Conservation (phyloP, 495 filamentous ascomycete genomes). For the Sabuloglossum arenarium region DNA sequence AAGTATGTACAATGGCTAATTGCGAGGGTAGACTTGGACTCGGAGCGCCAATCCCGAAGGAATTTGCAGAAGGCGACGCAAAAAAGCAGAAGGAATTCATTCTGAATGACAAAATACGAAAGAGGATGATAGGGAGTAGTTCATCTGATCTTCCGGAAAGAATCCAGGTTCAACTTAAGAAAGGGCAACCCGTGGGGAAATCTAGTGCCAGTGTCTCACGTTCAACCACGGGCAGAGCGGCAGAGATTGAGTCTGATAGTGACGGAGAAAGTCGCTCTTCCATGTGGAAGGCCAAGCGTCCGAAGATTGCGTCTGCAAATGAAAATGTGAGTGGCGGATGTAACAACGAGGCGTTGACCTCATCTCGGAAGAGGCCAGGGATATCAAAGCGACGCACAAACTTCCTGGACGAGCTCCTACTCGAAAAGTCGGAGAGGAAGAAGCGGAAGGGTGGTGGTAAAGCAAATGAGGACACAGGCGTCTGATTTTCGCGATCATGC, state of each 20-base stretch:
- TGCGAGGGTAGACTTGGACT: constrained; percentile 19
- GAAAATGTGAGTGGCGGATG: not conserved
- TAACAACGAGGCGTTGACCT: constrained; percentile 11
- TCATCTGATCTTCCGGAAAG: not conserved
- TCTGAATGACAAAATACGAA: constrained; percentile 21
- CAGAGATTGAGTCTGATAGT: constrained; percentile 26
- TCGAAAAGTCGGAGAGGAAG: constrained; percentile 18
- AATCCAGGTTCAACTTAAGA: not conserved
- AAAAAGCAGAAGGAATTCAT: constrained; percentile 16
- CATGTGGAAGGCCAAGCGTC: constrained; percentile 27
- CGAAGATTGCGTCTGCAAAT: constrained; percentile 16
- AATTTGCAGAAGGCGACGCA: constrained; percentile 18
- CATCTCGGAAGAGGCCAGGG: constrained; percentile 1
- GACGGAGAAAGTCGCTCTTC: constrained; percentile 41
- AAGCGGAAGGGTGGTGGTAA: constrained; percentile 19
- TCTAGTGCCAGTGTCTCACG: not conserved
- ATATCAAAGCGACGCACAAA: constrained; percentile 10
- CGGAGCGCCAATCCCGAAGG: constrained; percentile 21
- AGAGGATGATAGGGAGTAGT: constrained; percentile 23
- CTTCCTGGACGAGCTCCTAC: constrained; percentile 30
- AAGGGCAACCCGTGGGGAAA: not conserved
- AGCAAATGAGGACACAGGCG: not conserved
- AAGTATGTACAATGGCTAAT: constrained; percentile 1
- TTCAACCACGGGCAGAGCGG: not conserved
- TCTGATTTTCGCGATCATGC: not conserved